A percentile compares a stretch with the other conserved stretches of the same genome.
Conservation (phyloP, 2,329 filamentous ascomycete species). For the Pseudogymnoascus sp. region DNA sequence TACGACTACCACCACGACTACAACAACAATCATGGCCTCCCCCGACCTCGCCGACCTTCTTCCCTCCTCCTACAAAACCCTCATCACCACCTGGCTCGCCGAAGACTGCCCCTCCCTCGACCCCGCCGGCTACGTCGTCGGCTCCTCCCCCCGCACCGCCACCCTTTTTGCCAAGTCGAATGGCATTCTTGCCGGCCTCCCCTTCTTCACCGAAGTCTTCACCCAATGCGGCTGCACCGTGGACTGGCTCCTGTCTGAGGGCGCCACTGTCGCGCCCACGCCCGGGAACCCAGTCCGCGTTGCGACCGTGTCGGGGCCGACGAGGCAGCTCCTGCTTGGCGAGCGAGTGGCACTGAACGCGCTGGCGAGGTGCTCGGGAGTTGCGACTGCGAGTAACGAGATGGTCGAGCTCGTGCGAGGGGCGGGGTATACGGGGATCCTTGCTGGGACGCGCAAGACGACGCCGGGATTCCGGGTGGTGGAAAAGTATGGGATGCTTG, state of each 20-base stretch:
- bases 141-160: slow-evolving; percentile 54
- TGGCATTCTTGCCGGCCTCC: slow-evolving; percentile 81
- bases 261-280: slow-evolving; percentile 55
- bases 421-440: slow-evolving; percentile 68
- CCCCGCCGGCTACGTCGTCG: slow-evolving; percentile 95
- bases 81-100: slow-evolving; percentile 76
- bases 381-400: slow-evolving; percentile 61
- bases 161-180: slow-evolving; percentile 61
- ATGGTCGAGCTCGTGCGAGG: slow-evolving; percentile 48
- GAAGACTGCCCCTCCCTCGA: slow-evolving; percentile 96
- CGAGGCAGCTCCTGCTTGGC: slow-evolving; percentile 68
- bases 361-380: slow-evolving; percentile 80
- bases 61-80: slow-evolving; percentile 73
- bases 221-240: slow-evolving; percentile 83
- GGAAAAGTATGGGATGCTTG: slow-evolving; percentile 96
- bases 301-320: slow-evolving; percentile 79
- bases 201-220: slow-evolving; percentile 95
- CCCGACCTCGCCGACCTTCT: slow-evolving; percentile 61
- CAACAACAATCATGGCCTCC: background rate
- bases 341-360: slow-evolving; percentile 90
- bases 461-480: slow-evolving; percentile 92
- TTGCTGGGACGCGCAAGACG: slow-evolving; percentile 96
- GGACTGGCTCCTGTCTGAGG: slow-evolving; percentile 78
- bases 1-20: background rate
- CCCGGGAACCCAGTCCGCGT: slow-evolving; percentile 45